phyloP scores from a whole-genome alignment of 148 eudicot species.

The Pouteria glomerata region DNA sequence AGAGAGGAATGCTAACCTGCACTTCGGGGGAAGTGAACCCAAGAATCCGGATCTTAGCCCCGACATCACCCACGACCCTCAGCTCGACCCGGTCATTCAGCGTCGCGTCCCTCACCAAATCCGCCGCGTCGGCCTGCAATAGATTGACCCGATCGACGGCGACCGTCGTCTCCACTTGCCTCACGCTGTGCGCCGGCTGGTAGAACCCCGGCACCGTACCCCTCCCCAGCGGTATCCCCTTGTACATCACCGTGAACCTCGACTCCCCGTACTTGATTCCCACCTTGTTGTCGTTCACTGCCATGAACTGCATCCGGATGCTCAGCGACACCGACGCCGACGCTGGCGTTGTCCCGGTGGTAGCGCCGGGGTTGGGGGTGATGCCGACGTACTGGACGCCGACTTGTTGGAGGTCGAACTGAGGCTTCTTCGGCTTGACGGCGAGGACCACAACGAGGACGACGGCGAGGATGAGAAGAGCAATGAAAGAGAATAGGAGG shows the following conservation, averaged over 20 bases:
- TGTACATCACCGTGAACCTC: conserved; percentile 70
- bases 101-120: conserved; percentile 62
- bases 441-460: conserved; percentile 71
- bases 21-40: conserved; percentile 83
- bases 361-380: conserved; percentile 13
- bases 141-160: conserved; percentile 68
- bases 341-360: conserved; percentile 18
- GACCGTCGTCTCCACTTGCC: conserved; percentile 44
- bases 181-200: conserved; percentile 77
- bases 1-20: conserved; percentile 38
- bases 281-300: conserved; percentile 77
- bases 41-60: conserved; percentile 84
- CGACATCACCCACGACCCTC: conserved; percentile 78
- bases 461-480: conserved; percentile 57
- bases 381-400: conserved; percentile 73
- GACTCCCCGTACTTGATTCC: conserved; percentile 85
- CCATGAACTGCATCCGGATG: conserved; percentile 61
- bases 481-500: conserved; percentile 77
- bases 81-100: conserved; percentile 80
- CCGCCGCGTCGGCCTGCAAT: conserved; percentile 68
- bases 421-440: conserved; percentile 82
- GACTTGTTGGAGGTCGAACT: conserved; percentile 77
- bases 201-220: conserved; percentile 72
- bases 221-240: conserved; percentile 71
- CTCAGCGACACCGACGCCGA: conserved; percentile 57